These are phyloP conservation scores for Priceomyces haplophilus DNA, from an alignment of 805 yeast species.

Conservation along the genomic window DNA sequence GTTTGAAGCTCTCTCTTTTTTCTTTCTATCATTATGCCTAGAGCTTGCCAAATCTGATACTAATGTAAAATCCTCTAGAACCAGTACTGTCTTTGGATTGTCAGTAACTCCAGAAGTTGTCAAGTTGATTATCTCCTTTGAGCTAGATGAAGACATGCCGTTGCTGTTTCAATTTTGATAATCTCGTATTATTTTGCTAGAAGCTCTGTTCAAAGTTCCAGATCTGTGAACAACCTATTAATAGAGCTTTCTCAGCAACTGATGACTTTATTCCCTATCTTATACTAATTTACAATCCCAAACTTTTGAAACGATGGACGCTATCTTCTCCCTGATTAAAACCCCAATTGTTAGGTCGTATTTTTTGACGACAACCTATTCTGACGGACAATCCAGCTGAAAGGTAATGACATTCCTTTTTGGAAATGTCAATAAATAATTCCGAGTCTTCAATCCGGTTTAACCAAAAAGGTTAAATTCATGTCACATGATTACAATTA, in stretches of 20 bases:
- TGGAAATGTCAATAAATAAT: constrained; percentile 2
- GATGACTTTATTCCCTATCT: no score
- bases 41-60: not conserved
- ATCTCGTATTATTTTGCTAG: no score
- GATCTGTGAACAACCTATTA: no score
- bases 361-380: constrained; percentile 1
- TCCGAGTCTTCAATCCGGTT: not conserved
- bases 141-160: no score
- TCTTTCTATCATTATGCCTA: not conserved
- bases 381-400: not conserved
- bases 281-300: not conserved
- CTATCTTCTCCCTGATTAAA: not conserved
- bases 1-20: not conserved
- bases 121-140: not conserved
- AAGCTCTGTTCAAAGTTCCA: no score
- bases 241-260: not conserved
- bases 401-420: not conserved
- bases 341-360: not conserved
- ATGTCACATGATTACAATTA: no score
- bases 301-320: no score
- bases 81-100: not conserved
- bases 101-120: not conserved
- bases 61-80: not conserved
- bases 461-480: not conserved
- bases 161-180: no score